phyloP scores from a whole-genome alignment of 495 filamentous ascomycete species.

The Geoglossum glabrum region DNA sequence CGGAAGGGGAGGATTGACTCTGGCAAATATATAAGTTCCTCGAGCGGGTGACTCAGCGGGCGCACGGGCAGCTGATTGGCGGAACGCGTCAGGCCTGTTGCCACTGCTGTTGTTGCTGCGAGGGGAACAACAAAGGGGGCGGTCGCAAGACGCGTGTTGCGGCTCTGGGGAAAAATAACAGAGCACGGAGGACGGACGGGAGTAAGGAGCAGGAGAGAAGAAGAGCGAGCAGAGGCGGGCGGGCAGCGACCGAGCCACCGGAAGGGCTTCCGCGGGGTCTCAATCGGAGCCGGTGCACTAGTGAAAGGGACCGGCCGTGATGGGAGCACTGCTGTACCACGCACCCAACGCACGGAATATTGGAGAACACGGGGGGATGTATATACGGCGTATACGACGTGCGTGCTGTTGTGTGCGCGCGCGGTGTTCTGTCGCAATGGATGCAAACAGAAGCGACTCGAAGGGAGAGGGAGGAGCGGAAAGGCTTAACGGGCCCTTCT shows the following conservation, averaged over 20 bases:
- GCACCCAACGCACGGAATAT: too few species aligned
- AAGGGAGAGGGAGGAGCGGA: background rate
- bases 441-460: background rate
- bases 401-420: too few species aligned
- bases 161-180: too few species aligned
- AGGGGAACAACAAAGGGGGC: background rate
- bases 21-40: background rate
- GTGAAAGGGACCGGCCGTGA: background rate
- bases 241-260: too few species aligned
- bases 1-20: background rate
- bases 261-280: background rate
- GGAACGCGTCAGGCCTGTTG: background rate
- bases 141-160: background rate
- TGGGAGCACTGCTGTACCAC: too few species aligned
- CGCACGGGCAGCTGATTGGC: background rate
- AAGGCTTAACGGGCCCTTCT: background rate
- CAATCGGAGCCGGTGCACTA: background rate
- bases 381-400: too few species aligned
- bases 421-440: background rate
- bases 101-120: background rate
- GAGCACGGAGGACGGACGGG: too few species aligned
- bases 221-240: too few species aligned
- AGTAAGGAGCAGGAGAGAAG: too few species aligned
- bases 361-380: too few species aligned
- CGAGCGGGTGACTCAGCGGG: background rate